Conservation (phyloP, 1,284 basidiomycete genomes). For the Moesziomyces sp. region DNA sequence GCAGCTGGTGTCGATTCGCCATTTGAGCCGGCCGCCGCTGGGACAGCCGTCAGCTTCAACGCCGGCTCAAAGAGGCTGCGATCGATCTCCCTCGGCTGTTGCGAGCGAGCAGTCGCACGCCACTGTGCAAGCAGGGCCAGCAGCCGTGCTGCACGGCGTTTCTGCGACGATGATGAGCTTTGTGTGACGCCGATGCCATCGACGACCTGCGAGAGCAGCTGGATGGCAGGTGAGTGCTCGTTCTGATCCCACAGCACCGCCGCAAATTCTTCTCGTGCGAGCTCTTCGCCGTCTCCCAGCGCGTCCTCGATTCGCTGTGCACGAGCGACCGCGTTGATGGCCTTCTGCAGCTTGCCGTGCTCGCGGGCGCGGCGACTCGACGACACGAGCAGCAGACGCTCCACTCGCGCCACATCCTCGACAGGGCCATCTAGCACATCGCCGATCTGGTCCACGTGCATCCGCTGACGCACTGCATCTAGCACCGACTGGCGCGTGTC, state of each 20-base stretch:
- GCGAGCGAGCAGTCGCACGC: constrained; percentile 85
- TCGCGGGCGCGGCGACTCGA: constrained; percentile 81
- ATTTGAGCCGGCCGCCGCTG: neutral
- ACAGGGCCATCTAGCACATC: constrained; percentile 74
- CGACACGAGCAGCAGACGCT: constrained; percentile 78
- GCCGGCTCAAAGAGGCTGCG: constrained; percentile 78
- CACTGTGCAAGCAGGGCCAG: constrained; percentile 75
- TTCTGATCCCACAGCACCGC: constrained; percentile 88
- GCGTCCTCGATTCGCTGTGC: constrained; percentile 74
- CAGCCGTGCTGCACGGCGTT: constrained; percentile 62
- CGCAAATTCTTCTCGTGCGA: constrained; percentile 83
- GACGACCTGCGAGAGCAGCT: constrained; percentile 74
- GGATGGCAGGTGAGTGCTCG: constrained; percentile 84
- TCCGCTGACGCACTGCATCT: constrained; percentile 75
- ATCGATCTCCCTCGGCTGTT: constrained; percentile 82
- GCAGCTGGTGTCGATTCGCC: constrained; percentile 14
- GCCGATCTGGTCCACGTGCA: constrained; percentile 79
- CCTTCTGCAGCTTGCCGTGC: constrained; percentile 79
- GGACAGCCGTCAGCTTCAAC: constrained; percentile 55
- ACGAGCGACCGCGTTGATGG: constrained; percentile 83
- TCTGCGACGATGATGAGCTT: constrained; percentile 13
- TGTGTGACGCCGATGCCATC: constrained; percentile 14
- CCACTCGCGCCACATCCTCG: constrained; percentile 73
- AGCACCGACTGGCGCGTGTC: constrained; percentile 86
- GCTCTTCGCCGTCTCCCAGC: constrained; percentile 46